Conservation (phyloP, 139 green algal genomes). For the Chlorella ohadii region DNA sequence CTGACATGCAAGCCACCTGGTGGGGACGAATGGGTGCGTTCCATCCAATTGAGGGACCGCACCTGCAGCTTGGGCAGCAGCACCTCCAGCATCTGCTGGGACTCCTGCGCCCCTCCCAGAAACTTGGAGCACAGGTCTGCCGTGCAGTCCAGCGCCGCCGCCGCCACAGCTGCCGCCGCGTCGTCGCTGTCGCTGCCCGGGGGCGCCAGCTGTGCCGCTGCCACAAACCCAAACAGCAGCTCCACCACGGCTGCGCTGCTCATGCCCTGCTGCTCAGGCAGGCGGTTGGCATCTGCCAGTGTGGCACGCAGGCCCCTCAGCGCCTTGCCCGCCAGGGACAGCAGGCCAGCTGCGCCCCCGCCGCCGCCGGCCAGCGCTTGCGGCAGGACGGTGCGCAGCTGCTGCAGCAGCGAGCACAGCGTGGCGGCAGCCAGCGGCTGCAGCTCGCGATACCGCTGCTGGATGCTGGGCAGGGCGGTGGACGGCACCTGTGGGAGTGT, state of each 20-base stretch:
- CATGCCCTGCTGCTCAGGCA: slow-evolving; percentile 14
- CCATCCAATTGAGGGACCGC: no score
- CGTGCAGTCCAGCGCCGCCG: slow-evolving; percentile 22
- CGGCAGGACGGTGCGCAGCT: neutral
- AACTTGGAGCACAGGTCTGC: slow-evolving; percentile 9
- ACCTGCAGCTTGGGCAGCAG: slow-evolving; percentile 32
- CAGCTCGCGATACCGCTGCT: neutral
- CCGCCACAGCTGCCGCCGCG: neutral
- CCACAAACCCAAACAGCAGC: slow-evolving; percentile 15
- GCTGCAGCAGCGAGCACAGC: slow-evolving; percentile 32
- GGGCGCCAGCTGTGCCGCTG: neutral
- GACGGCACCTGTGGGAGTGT: slow-evolving; percentile 22
- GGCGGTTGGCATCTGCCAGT: neutral
- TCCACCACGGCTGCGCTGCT: neutral
- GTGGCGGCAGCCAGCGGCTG: slow-evolving; percentile 1
- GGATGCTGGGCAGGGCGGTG: slow-evolving; percentile 13
- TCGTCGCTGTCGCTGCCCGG: neutral
- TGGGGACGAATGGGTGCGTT: no score
- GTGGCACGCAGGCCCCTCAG: slow-evolving; percentile 21
- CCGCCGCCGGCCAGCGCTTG: neutral
- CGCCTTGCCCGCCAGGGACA: neutral
- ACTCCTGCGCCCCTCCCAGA: neutral
- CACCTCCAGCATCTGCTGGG: slow-evolving; percentile 15
- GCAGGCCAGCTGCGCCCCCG: neutral
- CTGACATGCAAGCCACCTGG: no score